Conservation (phyloP, 1,139 yeast species). For the Sugiyamaella xylanicola region DNA sequence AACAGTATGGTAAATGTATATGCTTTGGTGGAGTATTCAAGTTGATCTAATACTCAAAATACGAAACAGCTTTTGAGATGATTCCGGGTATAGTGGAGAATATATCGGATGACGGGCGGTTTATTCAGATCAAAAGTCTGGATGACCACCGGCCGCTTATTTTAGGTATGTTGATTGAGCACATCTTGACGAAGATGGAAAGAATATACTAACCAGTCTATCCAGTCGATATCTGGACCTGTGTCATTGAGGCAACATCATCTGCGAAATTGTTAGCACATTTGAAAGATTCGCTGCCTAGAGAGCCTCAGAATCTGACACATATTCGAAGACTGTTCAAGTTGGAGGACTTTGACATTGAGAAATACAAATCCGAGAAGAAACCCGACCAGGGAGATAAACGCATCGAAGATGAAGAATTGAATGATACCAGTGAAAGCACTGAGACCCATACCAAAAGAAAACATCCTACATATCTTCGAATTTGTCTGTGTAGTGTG, state of each 20-base stretch:
- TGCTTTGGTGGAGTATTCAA: too few species aligned
- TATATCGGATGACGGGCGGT: conserved; percentile 30
- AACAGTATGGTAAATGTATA: background rate
- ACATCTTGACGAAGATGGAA: background rate
- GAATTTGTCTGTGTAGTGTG: conserved; percentile 41
- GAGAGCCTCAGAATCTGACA: conserved; percentile 38
- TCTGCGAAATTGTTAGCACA: conserved; percentile 44
- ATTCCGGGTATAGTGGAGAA: conserved; percentile 25
- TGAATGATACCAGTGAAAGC: conserved; percentile 8
- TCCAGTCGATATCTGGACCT: conserved; percentile 57
- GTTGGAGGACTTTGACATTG: conserved; percentile 29
- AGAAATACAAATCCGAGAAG: conserved; percentile 21
- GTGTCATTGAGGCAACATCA: conserved; percentile 49
- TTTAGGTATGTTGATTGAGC: conserved; percentile 38
- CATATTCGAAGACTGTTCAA: conserved; percentile 46
- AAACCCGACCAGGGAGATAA: background rate
- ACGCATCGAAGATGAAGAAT: too few species aligned
- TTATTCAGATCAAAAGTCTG: conserved; percentile 34
- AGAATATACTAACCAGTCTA: background rate
- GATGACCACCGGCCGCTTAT: conserved; percentile 42
- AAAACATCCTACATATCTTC: conserved; percentile 31
- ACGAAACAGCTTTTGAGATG: too few species aligned
- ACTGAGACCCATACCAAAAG: conserved; percentile 12
- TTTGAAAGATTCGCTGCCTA: conserved; percentile 35
- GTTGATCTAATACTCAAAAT: too few species aligned